These are phyloP conservation scores for Stephania cephalantha DNA, from an alignment of 164 flowering plant species.

Conservation along the genomic window DNA sequence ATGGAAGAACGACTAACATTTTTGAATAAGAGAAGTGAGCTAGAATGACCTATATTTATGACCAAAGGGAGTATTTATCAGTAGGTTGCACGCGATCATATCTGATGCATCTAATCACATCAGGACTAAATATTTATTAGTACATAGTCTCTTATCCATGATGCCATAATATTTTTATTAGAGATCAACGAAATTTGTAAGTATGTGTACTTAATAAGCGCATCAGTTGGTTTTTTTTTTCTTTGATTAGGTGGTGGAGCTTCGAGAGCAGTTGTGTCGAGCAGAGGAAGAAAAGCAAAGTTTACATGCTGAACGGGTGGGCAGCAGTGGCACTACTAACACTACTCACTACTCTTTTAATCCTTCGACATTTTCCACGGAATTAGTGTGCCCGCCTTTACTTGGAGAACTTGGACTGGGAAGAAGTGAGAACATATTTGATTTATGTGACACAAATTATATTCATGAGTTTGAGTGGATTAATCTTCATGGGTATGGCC, in stretches of 20 bases:
- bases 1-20: too few relatives aligned
- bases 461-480: not conserved
- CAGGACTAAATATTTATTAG: too few relatives aligned
- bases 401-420: not conserved
- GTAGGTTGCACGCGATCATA: too few relatives aligned
- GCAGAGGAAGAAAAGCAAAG: not conserved
- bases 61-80: too few relatives aligned
- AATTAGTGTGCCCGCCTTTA: not conserved
- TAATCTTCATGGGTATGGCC: not conserved
- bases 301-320: not conserved
- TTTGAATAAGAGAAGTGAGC: too few relatives aligned
- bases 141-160: too few relatives aligned
- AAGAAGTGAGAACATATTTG: not conserved
- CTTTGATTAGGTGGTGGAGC: not conserved
- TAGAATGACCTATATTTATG: too few relatives aligned
- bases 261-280: not conserved
- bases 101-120: too few relatives aligned
- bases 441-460: not conserved
- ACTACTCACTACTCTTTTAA: not conserved
- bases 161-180: too few relatives aligned
- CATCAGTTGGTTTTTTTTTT: not conserved
- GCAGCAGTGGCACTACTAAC: not conserved
- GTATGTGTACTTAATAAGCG: not conserved
- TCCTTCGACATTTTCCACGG: not conserved
- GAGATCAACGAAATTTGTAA: too few relatives aligned